Evolutionary conservation across 306 rosid genomes (phyloP), one percentile per base, ranked within the genome.

Genomic region (Prinsepia uniflora): DNA sequence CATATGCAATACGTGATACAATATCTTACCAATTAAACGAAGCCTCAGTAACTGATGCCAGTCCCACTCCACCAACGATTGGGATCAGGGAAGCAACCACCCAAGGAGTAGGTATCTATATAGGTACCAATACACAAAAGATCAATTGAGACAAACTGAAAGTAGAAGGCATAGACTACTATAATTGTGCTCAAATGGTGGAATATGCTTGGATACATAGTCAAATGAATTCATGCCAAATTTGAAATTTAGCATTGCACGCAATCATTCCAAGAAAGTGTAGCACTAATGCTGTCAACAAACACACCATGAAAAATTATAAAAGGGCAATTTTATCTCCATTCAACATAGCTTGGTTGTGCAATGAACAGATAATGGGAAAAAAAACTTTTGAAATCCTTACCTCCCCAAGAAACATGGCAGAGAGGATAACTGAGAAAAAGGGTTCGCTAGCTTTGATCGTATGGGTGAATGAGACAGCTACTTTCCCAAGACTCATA

Each of bases 391-490:
- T 17, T 3, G 20, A 19, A 67, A 77, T 75, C 68, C 82, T 75
- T 68, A 86, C 99, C 99, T 95, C 96, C 65, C 96, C 92, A 9
- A 95, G 90, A 72, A 95, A 95, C 91, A 91, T 91, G 8, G 96
- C 88, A 63, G 99, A 95, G 30, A 95, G 91, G 68, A 95, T 15
- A 19, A 91, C 97, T 0, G 99, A 95, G 80, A 91, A 91, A 81
- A 95, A 89, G 60, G 99, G 99, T 81, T 95, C 99, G 83, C 77
- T 80, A 20, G 99, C 97, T 85, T 91, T 95, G 44, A 95, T 88
- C 3, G 99, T 95, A 76, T 95, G 99, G 72, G 99, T 95, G 74
- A 95, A 95, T 18, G 99, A 95, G 63, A 95, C 97, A 8, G 99
- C 88, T 44, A 95, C 99, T 79, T 66, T 91, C 63, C 99, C 99